Percentiles rank a stretch among this genome's conserved stretches.
phyloP scores from a whole-genome alignment of 768 basidiomycete genomes.

The Lyophyllum shimeji region DNA sequence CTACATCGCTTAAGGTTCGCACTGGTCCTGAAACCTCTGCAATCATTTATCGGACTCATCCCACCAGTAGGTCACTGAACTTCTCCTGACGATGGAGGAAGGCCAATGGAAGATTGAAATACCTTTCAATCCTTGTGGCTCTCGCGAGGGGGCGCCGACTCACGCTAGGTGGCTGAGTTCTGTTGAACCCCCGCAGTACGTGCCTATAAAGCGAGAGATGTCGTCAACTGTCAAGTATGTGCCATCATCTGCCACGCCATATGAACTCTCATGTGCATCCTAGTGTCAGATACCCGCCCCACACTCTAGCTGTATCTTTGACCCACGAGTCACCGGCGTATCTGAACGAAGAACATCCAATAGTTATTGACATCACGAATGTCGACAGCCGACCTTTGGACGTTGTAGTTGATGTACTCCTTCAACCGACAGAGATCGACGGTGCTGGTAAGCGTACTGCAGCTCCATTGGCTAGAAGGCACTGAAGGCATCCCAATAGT shows the following conservation, averaged over 20 bases:
- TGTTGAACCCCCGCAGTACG: conserved; percentile 49
- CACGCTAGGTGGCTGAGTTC: conserved; percentile 57
- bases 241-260: background rate
- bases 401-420: conserved; percentile 66
- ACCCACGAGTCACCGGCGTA: conserved; percentile 69
- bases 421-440: conserved; percentile 81
- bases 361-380: conserved; percentile 70
- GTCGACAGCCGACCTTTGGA: conserved; percentile 69
- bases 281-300: conserved; percentile 66
- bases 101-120: conserved; percentile 70
- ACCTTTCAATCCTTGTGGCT: conserved; percentile 44
- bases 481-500: conserved; percentile 33
- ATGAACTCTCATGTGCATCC: conserved; percentile 5
- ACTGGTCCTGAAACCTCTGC: background rate
- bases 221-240: conserved; percentile 50
- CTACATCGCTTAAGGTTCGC: conserved; percentile 55
- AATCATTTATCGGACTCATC: background rate
- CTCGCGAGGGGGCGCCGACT: conserved; percentile 33
- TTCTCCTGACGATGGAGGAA: conserved; percentile 54
- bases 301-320: conserved; percentile 54
- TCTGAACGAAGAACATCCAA: conserved; percentile 78
- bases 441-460: conserved; percentile 52
- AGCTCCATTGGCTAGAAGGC: background rate
- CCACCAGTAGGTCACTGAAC: conserved; percentile 40
- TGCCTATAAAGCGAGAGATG: conserved; percentile 49